A percentile compares a stretch with the other conserved stretches of the same genome.
Conservation (phyloP, 1,139 yeast species). For the Saccharomycopsis phalli region DNA sequence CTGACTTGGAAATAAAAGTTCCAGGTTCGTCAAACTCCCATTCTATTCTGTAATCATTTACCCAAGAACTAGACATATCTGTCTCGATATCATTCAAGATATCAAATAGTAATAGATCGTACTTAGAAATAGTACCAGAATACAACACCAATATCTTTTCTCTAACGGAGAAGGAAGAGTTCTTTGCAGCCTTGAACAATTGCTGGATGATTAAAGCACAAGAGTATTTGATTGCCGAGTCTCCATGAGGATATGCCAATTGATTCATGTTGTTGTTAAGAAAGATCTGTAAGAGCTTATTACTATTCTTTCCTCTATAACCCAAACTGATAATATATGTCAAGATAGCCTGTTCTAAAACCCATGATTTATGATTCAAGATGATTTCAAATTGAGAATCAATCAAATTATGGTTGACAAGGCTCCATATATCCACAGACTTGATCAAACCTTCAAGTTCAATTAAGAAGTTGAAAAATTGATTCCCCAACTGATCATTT, state of each 20-base stretch:
- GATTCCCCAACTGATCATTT: slow-evolving; percentile 28
- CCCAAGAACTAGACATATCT: slow-evolving; percentile 45
- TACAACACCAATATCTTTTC: slow-evolving; percentile 44
- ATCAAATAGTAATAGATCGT: slow-evolving; percentile 53
- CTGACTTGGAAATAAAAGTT: slow-evolving; percentile 31
- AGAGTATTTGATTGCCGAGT: slow-evolving; percentile 30
- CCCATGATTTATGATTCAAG: slow-evolving; percentile 40
- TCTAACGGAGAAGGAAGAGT: slow-evolving; percentile 40
- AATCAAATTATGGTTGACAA: slow-evolving; percentile 40
- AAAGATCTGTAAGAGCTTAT: slow-evolving; percentile 54
- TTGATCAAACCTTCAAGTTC: slow-evolving; percentile 28
- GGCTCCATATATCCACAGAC: slow-evolving; percentile 34
- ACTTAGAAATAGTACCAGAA: slow-evolving; percentile 50
- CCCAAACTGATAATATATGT: slow-evolving; percentile 36
- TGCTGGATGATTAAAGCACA: slow-evolving; percentile 37
- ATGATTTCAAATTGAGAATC: slow-evolving; percentile 66
- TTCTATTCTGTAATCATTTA: slow-evolving; percentile 26
- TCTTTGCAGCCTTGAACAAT: slow-evolving; percentile 40
- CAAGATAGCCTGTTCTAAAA: slow-evolving; percentile 33
- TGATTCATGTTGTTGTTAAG: slow-evolving; percentile 39
- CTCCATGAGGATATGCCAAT: slow-evolving; percentile 28
- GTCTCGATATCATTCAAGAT: slow-evolving; percentile 52
- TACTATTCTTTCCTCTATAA: no score
- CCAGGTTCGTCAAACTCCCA: slow-evolving; percentile 31
- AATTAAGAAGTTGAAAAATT: slow-evolving; percentile 30